Percentiles rank a stretch among this genome's conserved stretches.
Conservation (phyloP, 2,329 filamentous ascomycete species). For the Phialophora verrucosa region DNA sequence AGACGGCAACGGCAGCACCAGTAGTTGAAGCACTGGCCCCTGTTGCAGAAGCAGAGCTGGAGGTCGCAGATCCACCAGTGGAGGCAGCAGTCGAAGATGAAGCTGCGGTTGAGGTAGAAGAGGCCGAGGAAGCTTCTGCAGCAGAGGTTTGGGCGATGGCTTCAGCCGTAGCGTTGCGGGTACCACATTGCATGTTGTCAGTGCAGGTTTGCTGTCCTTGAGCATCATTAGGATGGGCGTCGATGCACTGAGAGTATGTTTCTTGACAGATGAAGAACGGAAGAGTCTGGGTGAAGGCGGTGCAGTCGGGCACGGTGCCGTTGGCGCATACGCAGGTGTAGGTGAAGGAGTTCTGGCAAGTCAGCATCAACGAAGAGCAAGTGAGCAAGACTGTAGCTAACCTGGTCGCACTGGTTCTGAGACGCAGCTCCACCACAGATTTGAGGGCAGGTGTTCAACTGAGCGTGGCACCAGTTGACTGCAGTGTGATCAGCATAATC, state of each 20-base stretch:
- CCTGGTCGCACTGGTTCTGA: conserved; percentile 62
- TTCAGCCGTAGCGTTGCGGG: conserved; percentile 51
- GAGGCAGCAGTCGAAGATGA: conserved; percentile 43
- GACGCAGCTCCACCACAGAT: conserved; percentile 61
- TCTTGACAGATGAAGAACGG: conserved; percentile 65
- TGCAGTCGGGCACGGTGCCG: conserved; percentile 60
- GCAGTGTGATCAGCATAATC: conserved; percentile 10
- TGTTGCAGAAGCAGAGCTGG: conserved; percentile 42
- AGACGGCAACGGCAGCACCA: conserved; percentile 54
- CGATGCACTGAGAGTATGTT: conserved; percentile 58
- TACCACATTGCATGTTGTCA: conserved; percentile 58
- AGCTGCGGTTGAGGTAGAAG: conserved; percentile 46
- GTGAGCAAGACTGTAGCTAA: conserved; percentile 59
- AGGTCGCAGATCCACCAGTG: conserved; percentile 41
- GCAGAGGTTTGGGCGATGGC: conserved; percentile 42
- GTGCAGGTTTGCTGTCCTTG: conserved; percentile 57
- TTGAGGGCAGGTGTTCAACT: conserved; percentile 65
- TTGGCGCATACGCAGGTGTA: conserved; percentile 65
- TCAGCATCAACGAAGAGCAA: not conserved
- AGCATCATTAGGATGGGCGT: conserved; percentile 52
- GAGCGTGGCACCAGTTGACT: conserved; percentile 64
- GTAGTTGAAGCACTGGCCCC: conserved; percentile 42
- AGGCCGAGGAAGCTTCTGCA: conserved; percentile 41
- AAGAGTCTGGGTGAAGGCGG: conserved; percentile 62
- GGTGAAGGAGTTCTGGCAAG: conserved; percentile 53